Evolutionary conservation across 169 alveolate genomes (phyloP).

Genomic region (Plasmodium vivax): DNA sequence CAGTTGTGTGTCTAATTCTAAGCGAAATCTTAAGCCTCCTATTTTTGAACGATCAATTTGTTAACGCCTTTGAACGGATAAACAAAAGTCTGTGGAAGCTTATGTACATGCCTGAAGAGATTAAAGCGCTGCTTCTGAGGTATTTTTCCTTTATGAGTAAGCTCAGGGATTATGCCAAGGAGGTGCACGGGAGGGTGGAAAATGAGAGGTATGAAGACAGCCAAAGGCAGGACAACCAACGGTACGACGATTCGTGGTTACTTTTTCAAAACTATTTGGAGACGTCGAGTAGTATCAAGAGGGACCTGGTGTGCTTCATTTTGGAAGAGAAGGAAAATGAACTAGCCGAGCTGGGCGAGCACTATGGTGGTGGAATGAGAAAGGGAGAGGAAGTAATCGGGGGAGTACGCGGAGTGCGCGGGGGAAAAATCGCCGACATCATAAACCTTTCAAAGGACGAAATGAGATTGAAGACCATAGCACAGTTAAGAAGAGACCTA

Average conservation of each 20-base stretch:
- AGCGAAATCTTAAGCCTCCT: conserved; percentile 29
- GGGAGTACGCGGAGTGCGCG: no score
- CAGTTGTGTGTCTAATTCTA: conserved; percentile 44
- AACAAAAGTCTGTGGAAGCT: conserved; percentile 40
- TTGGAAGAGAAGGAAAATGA: conserved; percentile 28
- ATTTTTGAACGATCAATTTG: conserved; percentile 61
- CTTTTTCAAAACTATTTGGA: conserved; percentile 56
- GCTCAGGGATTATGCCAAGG: conserved; percentile 33
- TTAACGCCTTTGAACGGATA: conserved; percentile 33
- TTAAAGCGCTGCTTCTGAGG: conserved; percentile 4
- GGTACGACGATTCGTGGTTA: conserved; percentile 51
- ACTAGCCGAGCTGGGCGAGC: background rate
- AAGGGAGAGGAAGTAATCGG: background rate
- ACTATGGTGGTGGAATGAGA: background rate
- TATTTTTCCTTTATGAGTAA: conserved; percentile 35
- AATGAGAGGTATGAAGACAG: background rate
- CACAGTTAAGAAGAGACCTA: conserved; percentile 50
- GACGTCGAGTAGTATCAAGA: conserved; percentile 15
- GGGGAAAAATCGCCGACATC: conserved; percentile 19
- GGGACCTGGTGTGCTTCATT: conserved; percentile 35
- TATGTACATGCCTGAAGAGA: conserved; percentile 53
- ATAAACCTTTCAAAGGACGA: conserved; percentile 49
- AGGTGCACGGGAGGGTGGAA: background rate
- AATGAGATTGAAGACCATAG: conserved; percentile 50
- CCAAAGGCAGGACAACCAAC: background rate